phyloP scores from a whole-genome alignment of 2,329 filamentous ascomycete species.

The Alternaria incomplexa region DNA sequence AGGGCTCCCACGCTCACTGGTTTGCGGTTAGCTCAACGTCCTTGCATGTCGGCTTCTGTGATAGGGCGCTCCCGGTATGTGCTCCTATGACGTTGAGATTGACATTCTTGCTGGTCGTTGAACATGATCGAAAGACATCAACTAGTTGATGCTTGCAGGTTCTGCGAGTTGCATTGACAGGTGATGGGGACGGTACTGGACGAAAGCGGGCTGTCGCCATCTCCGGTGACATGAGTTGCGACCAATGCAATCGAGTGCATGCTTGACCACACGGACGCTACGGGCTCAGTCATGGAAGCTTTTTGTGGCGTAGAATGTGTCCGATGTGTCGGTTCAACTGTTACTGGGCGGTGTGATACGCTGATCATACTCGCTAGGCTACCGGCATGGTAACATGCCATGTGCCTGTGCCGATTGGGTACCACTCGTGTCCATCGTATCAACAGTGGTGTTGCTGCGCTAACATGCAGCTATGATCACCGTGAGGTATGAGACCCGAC shows the following conservation, averaged over 20 bases:
- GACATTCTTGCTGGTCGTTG: background rate
- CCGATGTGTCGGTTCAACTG: constrained; percentile 23
- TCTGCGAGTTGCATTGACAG: background rate
- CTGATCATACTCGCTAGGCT: constrained; percentile 18
- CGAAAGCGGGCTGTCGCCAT: constrained; percentile 10
- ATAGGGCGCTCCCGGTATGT: constrained; percentile 7
- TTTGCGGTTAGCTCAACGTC: constrained; percentile 26
- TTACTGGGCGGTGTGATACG: constrained; percentile 20
- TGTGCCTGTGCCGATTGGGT: constrained; percentile 18
- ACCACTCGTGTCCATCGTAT: constrained; percentile 5
- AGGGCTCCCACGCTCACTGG: constrained; percentile 17
- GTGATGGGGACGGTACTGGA: constrained; percentile 1
- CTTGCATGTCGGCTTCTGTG: constrained; percentile 18
- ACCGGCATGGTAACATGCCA: constrained; percentile 14
- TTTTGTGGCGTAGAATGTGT: constrained; percentile 25
- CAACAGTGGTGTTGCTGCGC: constrained; percentile 18
- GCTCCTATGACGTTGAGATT: constrained; percentile 7
- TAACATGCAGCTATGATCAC: constrained; percentile 28
- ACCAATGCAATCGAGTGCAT: constrained; percentile 16
- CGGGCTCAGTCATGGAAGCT: constrained; percentile 25
- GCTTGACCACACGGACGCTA: constrained; percentile 13
- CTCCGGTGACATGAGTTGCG: constrained; percentile 14
- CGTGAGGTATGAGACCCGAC: constrained; percentile 20
- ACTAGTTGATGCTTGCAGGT: background rate
- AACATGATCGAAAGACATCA: constrained; percentile 1